Evolutionary conservation across 2,329 filamentous ascomycete genomes (phyloP).

Genomic region (Colletotrichum simmondsii): DNA sequence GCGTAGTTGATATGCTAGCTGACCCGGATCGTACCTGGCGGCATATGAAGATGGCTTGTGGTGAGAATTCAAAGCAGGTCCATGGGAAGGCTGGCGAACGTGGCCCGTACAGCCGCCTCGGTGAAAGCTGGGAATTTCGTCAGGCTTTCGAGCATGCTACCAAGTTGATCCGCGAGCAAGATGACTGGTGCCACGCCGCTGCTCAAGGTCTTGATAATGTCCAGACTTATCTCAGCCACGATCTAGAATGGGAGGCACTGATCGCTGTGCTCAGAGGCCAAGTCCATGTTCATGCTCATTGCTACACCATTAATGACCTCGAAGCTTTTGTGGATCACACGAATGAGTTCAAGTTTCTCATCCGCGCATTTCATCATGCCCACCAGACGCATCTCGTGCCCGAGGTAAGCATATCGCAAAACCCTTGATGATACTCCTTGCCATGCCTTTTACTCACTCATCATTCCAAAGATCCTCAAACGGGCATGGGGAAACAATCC

Average conservation of each 20-base stretch:
- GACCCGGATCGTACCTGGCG: slow-evolving; percentile 73
- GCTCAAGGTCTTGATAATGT: slow-evolving; percentile 61
- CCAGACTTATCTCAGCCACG: slow-evolving; percentile 68
- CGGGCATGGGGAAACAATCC: slow-evolving; percentile 64
- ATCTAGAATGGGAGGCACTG: slow-evolving; percentile 72
- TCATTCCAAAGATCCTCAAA: slow-evolving; percentile 57
- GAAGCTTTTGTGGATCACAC: slow-evolving; percentile 77
- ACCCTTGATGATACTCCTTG: accelerated
- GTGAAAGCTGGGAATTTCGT: slow-evolving; percentile 76
- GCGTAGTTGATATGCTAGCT: slow-evolving; percentile 71
- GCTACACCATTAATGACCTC: slow-evolving; percentile 76
- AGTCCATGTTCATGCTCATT: slow-evolving; percentile 77
- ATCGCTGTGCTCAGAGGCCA: slow-evolving; percentile 73
- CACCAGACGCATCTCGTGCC: slow-evolving; percentile 75
- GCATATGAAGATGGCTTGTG: slow-evolving; percentile 83
- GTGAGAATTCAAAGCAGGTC: slow-evolving; percentile 74
- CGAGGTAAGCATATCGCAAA: slow-evolving; percentile 56
- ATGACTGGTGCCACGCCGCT: slow-evolving; percentile 75
- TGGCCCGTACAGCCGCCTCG: slow-evolving; percentile 70
- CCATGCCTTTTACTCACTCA: neutral
- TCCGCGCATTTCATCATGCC: slow-evolving; percentile 77
- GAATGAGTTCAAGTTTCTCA: slow-evolving; percentile 76
- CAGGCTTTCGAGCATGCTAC: slow-evolving; percentile 73
- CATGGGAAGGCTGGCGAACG: slow-evolving; percentile 66
- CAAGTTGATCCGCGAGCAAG: slow-evolving; percentile 66